These are phyloP conservation scores for Coemansia sp. DNA, from an alignment of 192 early-diverging fungal genomes.

Conservation along the genomic window DNA sequence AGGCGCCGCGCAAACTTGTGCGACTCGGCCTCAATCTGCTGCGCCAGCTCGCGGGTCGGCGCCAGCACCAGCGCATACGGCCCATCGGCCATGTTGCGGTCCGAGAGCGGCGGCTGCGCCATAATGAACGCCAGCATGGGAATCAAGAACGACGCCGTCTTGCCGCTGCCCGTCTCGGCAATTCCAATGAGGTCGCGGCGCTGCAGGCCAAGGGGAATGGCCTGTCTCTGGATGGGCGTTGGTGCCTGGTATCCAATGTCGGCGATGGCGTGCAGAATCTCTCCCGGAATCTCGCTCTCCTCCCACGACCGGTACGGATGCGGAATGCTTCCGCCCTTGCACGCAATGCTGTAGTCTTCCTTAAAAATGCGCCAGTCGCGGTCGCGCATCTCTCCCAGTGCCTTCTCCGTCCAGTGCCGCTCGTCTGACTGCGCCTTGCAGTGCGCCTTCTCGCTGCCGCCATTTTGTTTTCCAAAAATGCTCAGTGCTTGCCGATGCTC, in stretches of 20 bases:
- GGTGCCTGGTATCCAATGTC: conserved; percentile 89
- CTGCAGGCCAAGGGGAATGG: conserved; percentile 91
- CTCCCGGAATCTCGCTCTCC: conserved; percentile 70
- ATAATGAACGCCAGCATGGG: conserved; percentile 91
- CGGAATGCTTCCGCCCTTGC: conserved; percentile 89
- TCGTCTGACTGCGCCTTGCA: conserved; percentile 66
- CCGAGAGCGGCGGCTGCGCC: conserved; percentile 69
- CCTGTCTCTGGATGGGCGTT: conserved; percentile 95
- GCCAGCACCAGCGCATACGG: conserved; percentile 94
- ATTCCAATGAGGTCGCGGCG: conserved; percentile 86
- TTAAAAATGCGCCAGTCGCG: conserved; percentile 99
- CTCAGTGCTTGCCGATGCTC: conserved; percentile 61
- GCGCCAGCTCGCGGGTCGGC: conserved; percentile 94
- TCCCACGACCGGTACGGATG: conserved; percentile 84
- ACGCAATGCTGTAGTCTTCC: conserved; percentile 94
- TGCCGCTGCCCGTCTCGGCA: conserved; percentile 90
- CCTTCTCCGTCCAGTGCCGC: conserved; percentile 93
- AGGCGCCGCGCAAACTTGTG: conserved; percentile 84
- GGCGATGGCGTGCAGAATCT: conserved; percentile 71
- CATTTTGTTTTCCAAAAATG: conserved; percentile 61
- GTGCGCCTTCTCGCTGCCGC: background rate
- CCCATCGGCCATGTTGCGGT: conserved; percentile 75
- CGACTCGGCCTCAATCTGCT: conserved; percentile 93
- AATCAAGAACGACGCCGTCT: conserved; percentile 93
- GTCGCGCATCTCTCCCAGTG: conserved; percentile 85